phyloP scores from a whole-genome alignment of 306 rosid species.

The Alnus rubra region DNA sequence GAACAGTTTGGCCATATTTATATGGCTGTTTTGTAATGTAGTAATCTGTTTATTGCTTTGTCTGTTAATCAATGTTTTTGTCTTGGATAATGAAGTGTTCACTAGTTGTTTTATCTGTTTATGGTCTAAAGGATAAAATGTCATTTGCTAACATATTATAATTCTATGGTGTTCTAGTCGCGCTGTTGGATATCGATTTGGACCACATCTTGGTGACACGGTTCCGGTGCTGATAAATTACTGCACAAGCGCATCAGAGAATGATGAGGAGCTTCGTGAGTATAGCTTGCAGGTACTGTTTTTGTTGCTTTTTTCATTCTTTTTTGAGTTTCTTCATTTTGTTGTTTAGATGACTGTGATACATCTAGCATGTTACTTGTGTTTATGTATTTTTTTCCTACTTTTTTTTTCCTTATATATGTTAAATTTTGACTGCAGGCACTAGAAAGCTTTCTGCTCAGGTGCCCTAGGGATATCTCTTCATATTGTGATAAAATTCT shows the following conservation, averaged over 20 bases:
- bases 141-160: constrained; percentile 27
- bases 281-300: constrained; percentile 87
- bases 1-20: neutral
- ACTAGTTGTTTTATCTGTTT: neutral
- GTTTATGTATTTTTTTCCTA: neutral
- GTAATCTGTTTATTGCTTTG: neutral
- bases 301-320: constrained; percentile 7
- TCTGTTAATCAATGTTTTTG: neutral
- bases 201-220: constrained; percentile 89
- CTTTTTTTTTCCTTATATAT: constrained; percentile 9
- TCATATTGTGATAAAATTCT: constrained; percentile 83
- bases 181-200: constrained; percentile 98
- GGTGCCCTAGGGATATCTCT: constrained; percentile 94
- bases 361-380: neutral
- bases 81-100: neutral
- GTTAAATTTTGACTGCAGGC: constrained; percentile 57
- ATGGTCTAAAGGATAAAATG: neutral
- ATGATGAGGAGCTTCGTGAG: constrained; percentile 99
- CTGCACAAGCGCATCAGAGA: constrained; percentile 88
- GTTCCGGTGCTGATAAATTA: constrained; percentile 84
- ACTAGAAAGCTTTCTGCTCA: constrained; percentile 88
- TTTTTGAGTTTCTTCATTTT: neutral
- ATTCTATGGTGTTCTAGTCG: constrained; percentile 57
- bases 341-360: neutral
- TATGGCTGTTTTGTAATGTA: neutral